Base-by-base conservation (phyloP, 1,284 basidiomycete genomes). In the Earliella scabrosa region DNA sequence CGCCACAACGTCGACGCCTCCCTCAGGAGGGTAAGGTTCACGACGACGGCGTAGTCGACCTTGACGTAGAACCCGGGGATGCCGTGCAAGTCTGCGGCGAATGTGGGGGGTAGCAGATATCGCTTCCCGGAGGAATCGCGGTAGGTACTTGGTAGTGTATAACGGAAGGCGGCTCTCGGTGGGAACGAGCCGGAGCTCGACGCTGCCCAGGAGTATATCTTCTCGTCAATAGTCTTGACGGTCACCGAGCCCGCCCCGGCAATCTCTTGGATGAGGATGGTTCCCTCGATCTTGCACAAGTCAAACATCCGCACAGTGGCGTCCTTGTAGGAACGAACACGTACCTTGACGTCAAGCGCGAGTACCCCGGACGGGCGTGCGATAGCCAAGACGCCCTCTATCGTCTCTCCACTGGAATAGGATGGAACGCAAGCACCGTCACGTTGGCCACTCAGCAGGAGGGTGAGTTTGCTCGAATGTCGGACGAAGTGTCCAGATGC, bases 61-160 rank as follows among this genome's bases (percentile, higher is more conserved):
- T 73, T 75, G 20, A 87, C 85, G 10, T 73, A 72, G 64, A 89
- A 89, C 3, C 88, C 88, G 9, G 88, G 88, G 2, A 90, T 71
- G 2, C 86, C 86, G 29, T 79, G 78, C 16, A 89, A 75, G 61
- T 83, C 83, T 20, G 82, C 81, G 53, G 80, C 73, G 63, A 82
- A 87, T 18, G 81, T 85, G 1, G 88, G 87, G 26, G 88, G 88
- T 31, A 90, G 73, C 52, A 79, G 74, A 34, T 53, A 60, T 7
- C 56, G 54, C 16, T 51, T 59, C n/a, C 63, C 65, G 6, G 52
- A 62, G 2, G 38, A 23, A 45, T 68, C 63, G 21, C 34, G 51
- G 52, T 65, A 70, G n/a, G 61, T 54, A 18, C 40, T 52, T 4
- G 70, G 70, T 13, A 71, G 58, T 1, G 64, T 63, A 45, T 69